Evolutionary conservation across 352 stramenopile genomes (phyloP).

Genomic region (Phytophthora tubulina): DNA sequence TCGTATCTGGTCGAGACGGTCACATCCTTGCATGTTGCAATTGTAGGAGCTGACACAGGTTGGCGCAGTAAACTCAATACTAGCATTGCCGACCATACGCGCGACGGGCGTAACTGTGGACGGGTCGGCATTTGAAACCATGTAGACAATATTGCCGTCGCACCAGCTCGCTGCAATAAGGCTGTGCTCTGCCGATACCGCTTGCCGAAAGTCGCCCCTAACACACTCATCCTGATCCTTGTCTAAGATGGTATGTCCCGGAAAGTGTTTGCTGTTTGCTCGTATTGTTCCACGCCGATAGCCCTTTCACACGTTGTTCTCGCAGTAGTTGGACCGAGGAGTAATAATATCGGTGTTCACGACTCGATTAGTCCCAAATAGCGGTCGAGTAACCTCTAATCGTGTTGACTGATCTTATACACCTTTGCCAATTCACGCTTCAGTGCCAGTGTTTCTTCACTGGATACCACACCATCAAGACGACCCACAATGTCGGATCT

Average conservation of each 20-base stretch:
- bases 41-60: not conserved
- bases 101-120: not conserved
- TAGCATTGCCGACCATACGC: not conserved
- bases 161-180: slow-evolving; percentile 33
- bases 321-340: not conserved
- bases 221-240: too few species aligned
- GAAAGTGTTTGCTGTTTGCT: too few species aligned
- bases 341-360: not conserved
- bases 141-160: slow-evolving; percentile 33
- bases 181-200: slow-evolving; percentile 11
- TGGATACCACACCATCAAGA: slow-evolving; percentile 18
- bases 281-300: not conserved
- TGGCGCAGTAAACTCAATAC: not conserved
- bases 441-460: not conserved
- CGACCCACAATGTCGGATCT: not conserved
- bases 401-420: not conserved
- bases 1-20: not conserved
- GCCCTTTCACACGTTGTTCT: not conserved
- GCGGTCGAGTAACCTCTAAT: not conserved
- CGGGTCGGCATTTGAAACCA: not conserved
- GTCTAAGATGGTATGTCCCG: too few species aligned
- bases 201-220: slow-evolving; percentile 9
- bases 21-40: not conserved
- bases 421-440: not conserved
- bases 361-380: not conserved